Evolutionary conservation across 2,329 filamentous ascomycete species (phyloP).

Genomic region (Claviceps sorghi): DNA sequence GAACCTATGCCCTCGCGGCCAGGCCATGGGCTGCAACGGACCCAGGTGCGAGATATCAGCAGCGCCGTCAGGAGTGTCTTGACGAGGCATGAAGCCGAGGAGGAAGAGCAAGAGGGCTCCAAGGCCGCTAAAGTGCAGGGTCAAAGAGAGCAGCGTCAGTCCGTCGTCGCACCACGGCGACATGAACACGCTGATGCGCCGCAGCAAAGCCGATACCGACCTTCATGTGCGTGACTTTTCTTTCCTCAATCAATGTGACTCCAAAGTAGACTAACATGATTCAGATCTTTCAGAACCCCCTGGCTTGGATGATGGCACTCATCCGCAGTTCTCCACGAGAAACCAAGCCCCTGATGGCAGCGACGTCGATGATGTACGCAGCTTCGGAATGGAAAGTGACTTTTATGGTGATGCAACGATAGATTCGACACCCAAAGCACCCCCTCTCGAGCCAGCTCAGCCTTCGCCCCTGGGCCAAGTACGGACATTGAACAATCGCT

Average conservation of each 20-base stretch:
- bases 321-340: background rate
- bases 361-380: slow-evolving; percentile 19
- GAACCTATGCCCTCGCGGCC: slow-evolving; percentile 17
- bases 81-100: slow-evolving; percentile 5
- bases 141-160: background rate
- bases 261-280: background rate
- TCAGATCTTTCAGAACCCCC: slow-evolving; percentile 4
- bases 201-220: background rate
- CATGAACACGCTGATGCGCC: slow-evolving; percentile 10
- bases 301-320: background rate
- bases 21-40: slow-evolving; percentile 5
- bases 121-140: background rate
- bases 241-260: no score
- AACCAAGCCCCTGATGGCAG: slow-evolving; percentile 7
- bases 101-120: slow-evolving; percentile 6
- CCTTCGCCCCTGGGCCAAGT: background rate
- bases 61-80: slow-evolving; percentile 18
- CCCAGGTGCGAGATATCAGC: slow-evolving; percentile 13
- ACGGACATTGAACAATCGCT: background rate
- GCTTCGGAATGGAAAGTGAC: slow-evolving; percentile 23
- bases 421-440: slow-evolving; percentile 13
- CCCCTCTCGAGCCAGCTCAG: background rate
- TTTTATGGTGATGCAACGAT: slow-evolving; percentile 24
- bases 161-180: slow-evolving; percentile 5
- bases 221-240: slow-evolving; percentile 3